These are phyloP conservation scores for Hansenula sp. DNA, from an alignment of 1,139 yeast species.

Conservation along the genomic window DNA sequence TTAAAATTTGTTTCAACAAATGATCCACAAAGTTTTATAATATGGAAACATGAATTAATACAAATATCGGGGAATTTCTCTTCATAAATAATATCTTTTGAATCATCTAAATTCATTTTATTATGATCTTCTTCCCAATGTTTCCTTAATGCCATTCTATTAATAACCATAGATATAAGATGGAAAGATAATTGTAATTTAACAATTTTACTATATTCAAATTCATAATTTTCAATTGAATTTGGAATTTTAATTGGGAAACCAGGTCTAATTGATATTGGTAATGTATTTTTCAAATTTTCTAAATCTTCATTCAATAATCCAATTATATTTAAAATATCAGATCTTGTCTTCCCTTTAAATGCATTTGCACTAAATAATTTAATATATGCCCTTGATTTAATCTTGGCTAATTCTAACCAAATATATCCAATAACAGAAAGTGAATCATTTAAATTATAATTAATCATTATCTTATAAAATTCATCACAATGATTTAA, in stretches of 20 bases:
- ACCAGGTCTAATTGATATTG: conserved; percentile 19
- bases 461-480: conserved; percentile 1
- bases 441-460: conserved; percentile 5
- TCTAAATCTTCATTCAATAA: conserved; percentile 25
- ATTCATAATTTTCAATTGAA: background rate
- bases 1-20: background rate
- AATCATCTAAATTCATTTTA: no score
- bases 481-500: conserved; percentile 3
- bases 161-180: background rate
- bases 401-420: conserved; percentile 20
- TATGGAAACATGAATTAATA: background rate
- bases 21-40: background rate
- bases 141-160: conserved; percentile 1
- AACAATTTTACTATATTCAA: background rate
- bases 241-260: background rate
- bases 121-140: background rate
- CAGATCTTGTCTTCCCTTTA: conserved; percentile 18
- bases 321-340: conserved; percentile 20
- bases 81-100: no score
- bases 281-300: conserved; percentile 25
- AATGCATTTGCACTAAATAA: conserved; percentile 25
- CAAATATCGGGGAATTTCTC: background rate
- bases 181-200: background rate
- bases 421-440: conserved; percentile 9
- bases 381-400: conserved; percentile 18